These are phyloP conservation scores for Eucalyptus caleyi DNA, from an alignment of 345 rosid species.

Conservation along the genomic window DNA sequence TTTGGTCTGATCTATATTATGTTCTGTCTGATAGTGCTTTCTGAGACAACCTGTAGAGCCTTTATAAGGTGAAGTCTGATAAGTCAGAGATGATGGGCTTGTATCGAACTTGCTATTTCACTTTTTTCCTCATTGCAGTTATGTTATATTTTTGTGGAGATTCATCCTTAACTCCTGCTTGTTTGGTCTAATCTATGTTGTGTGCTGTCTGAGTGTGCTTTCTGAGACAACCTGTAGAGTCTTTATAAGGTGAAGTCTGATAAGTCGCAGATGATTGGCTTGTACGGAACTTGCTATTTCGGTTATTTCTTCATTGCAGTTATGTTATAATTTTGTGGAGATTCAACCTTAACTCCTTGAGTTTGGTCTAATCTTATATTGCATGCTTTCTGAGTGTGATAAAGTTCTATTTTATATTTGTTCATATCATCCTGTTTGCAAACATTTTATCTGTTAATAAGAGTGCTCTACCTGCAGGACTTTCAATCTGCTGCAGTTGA, in stretches of 20 bases:
- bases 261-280: not conserved
- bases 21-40: not conserved
- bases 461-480: constrained; percentile 16
- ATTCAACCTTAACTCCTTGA: not conserved
- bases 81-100: not conserved
- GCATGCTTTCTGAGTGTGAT: not conserved
- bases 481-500: constrained; percentile 15
- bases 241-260: not conserved
- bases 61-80: not conserved
- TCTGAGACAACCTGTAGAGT: not conserved
- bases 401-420: not conserved
- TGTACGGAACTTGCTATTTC: not conserved
- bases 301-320: not conserved
- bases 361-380: not conserved
- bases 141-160: not conserved
- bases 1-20: not conserved
- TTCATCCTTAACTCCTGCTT: not conserved
- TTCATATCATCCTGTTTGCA: not conserved
- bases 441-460: not conserved
- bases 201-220: not conserved
- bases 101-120: not conserved
- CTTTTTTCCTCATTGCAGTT: not conserved
- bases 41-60: not conserved
- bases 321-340: not conserved
- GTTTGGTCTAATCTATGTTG: not conserved